Evolutionary conservation across 108 stramenopile species (phyloP), one percentile per base, ranked within the genome.

Genomic region (Aurantiochytrium sp.): DNA sequence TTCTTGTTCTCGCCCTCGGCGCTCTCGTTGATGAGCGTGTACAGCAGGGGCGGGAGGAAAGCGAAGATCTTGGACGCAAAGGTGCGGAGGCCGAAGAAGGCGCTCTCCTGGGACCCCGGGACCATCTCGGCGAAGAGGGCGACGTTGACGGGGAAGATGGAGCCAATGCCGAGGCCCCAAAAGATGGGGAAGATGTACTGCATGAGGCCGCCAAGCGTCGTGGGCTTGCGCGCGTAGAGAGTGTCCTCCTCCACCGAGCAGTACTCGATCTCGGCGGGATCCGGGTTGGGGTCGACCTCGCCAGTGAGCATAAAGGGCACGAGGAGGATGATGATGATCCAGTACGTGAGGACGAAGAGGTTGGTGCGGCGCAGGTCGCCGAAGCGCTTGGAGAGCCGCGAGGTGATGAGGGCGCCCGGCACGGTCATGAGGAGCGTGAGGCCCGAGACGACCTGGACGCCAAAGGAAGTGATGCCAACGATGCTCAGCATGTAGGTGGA

Each of bases 1-100:
- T 81, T 48, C 17, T 41, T 81, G 73, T 81, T 81, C 73, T 81
- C 73, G 22, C 19, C 59, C 32, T 30, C 27, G 34, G 59, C 59
- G 34, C 32, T 65, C 34, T 65, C 59, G 73, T 81, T 81, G 45
- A 81, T 81, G 73, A 81, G 39, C 1, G 73, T 81, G 73, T 81
- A 81, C 42, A 81, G n/a, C 3, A 81, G 30, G 24, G 73, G 73
- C n/a, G 73, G 73, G 42, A 81, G 17, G 19, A 41, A 81, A 21
- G 73, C 45, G 1, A 81, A 48, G 73, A 24, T 48, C 45, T 81
- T 81, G 30, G 73, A 41, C n/a, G 45, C 39, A 81, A 48, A 48
- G n/a, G 45, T 48, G 19, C 45, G 39, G 45, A 81, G 39, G 39
- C 73, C 73, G 2, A 81, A 81, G 32, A 81, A 81, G 39, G 73